A percentile compares a stretch with the other conserved stretches of the same genome.
Conservation (phyloP, 2,329 filamentous ascomycete species). For the Neoscytalidium dimidiatum region DNA sequence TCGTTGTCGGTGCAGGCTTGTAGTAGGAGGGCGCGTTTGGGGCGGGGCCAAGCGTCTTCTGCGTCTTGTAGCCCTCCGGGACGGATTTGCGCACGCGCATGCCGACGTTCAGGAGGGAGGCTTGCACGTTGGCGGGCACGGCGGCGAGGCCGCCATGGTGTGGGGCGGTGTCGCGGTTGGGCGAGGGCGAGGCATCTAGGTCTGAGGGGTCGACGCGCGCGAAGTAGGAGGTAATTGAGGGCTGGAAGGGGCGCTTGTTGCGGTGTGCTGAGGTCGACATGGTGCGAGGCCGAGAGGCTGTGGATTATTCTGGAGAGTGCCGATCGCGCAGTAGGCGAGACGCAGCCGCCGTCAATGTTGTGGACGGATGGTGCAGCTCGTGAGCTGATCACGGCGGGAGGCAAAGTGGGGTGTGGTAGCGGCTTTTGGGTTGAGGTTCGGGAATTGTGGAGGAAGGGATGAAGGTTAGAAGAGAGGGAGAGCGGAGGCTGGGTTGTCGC, state of each 20-base stretch:
- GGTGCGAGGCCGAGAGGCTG: conserved; percentile 12
- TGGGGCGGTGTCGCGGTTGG: neutral
- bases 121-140: conserved; percentile 69
- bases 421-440: neutral
- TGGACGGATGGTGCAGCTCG: neutral
- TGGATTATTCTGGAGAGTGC: neutral
- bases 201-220: conserved; percentile 28
- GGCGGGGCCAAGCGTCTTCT: conserved; percentile 35
- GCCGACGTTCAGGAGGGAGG: conserved; percentile 85
- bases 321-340: neutral
- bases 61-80: conserved; percentile 90
- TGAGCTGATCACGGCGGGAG: neutral
- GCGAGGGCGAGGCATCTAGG: conserved; percentile 1
- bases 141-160: conserved; percentile 27
- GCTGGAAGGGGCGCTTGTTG: conserved; percentile 48
- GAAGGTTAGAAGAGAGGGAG: neutral
- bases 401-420: neutral
- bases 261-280: conserved; percentile 29
- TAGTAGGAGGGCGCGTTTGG: neutral
- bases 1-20: neutral
- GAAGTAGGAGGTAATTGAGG: conserved; percentile 49
- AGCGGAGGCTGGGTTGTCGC: neutral
- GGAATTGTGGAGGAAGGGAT: neutral
- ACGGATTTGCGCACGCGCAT: conserved; percentile 95
- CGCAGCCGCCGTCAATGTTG: neutral